phyloP scores from a whole-genome alignment of 2,329 filamentous ascomycete genomes.

The Emericellopsis atlantica region DNA sequence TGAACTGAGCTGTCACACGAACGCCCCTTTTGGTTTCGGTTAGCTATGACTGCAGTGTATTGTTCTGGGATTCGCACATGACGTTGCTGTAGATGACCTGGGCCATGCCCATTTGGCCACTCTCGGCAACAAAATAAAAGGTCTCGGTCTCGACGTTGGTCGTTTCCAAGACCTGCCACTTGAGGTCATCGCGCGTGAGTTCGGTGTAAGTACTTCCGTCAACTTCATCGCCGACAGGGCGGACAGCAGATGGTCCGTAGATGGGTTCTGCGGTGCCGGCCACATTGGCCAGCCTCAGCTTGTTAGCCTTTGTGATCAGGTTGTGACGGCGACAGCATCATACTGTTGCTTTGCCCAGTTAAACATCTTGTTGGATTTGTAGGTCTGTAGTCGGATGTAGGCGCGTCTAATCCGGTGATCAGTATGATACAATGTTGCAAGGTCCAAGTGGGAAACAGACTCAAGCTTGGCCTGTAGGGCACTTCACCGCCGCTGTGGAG shows the following conservation, averaged over 20 bases:
- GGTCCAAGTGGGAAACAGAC: background rate
- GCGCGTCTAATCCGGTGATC: background rate
- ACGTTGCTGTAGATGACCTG: slow-evolving; percentile 99
- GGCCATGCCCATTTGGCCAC: slow-evolving; percentile 61
- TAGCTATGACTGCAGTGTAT: slow-evolving; percentile 4
- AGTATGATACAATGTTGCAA: background rate
- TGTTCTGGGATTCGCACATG: slow-evolving; percentile 46
- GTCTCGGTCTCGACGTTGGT: slow-evolving; percentile 91
- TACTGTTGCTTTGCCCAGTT: slow-evolving; percentile 92
- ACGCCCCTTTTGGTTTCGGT: slow-evolving; percentile 52
- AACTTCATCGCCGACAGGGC: slow-evolving; percentile 71
- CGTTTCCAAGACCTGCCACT: slow-evolving; percentile 69
- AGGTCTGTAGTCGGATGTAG: background rate
- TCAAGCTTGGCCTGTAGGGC: background rate
- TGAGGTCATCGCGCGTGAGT: slow-evolving; percentile 62
- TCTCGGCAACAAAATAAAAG: slow-evolving; percentile 80
- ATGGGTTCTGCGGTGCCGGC: slow-evolving; percentile 94
- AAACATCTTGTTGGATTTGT: slow-evolving; percentile 50
- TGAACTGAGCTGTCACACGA: slow-evolving; percentile 86
- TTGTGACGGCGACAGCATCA: slow-evolving; percentile 17
- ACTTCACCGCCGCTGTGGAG: slow-evolving; percentile 1
- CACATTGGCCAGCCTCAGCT: slow-evolving; percentile 55
- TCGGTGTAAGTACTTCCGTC: slow-evolving; percentile 71
- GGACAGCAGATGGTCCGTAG: slow-evolving; percentile 82
- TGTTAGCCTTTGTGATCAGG: background rate